Base-by-base conservation (phyloP, 352 stramenopile species). In the Phytophthora pisi region DNA sequence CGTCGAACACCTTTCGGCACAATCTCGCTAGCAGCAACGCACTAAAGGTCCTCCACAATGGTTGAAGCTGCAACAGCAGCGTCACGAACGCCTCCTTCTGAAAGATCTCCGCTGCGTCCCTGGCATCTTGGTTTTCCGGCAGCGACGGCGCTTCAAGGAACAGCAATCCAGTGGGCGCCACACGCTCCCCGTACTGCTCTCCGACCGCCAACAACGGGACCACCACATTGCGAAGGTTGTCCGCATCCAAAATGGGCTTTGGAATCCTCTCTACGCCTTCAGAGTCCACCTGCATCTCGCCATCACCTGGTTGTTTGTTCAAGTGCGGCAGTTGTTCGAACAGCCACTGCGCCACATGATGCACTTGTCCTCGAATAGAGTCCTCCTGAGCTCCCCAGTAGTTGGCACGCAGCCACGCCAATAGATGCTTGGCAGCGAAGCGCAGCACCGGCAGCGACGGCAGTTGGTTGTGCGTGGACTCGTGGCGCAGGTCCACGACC, bases 401-500 rank as follows among this genome's bases (percentile, higher is more conserved):
- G 45, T 95, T 90, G 1, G 71, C 66, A 28, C 83, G 79, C 59
- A 97, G 87, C 80, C 94, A 98, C 38, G 89, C 79, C 40, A 98
- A 74, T 51, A 97, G 68, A 57, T 97, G 95, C 18, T 87, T 75
- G 4, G 91, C 81, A 16, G 90, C 91, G 24, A 98, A 88, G 28
- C 91, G 84, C 16, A 98, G 82, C 36, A 97, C 83, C 5, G 87
- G 77, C 6, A 98, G 70, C 40, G 90, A 91, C n/a, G 95, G 95
- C 46, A 98, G 70, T 52, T 96, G 86, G 75, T 97, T 98, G 68
- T 98, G 95, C 16, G 92, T 96, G 23, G 92, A 93, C 60, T 98
- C 93, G 67, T 98, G 95, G 26, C 95, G 88, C 65, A 98, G 64
- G 55, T 98, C 93, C 26, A 98, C 95, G 60, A 98, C 84, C 95